Conservation (phyloP, 2,329 filamentous ascomycete genomes). For the Botryotinia calthae region DNA sequence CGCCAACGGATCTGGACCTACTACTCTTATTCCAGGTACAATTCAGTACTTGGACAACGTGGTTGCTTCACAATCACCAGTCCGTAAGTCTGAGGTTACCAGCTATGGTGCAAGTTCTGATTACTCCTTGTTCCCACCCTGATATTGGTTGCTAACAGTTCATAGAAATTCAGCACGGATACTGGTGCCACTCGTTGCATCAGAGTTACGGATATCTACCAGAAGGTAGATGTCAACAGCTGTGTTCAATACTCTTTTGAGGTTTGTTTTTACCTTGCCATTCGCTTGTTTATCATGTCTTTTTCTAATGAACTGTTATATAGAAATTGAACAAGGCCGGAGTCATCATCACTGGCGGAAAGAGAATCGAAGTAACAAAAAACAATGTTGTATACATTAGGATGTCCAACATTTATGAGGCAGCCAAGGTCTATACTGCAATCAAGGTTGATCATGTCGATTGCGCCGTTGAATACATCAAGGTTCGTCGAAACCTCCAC, state of each 20-base stretch:
- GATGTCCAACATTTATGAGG: slow-evolving; percentile 31
- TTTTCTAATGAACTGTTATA: slow-evolving; percentile 12
- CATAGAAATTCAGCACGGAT: slow-evolving; percentile 34
- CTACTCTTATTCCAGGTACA: slow-evolving; percentile 15
- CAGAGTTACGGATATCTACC: slow-evolving; percentile 32
- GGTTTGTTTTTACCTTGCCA: slow-evolving; percentile 23
- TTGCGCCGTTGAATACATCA: slow-evolving; percentile 33
- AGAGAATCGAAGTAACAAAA: slow-evolving; percentile 21
- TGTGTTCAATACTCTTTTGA: slow-evolving; percentile 28
- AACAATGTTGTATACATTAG: slow-evolving; percentile 29
- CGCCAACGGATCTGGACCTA: slow-evolving; percentile 16
- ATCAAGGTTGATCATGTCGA: slow-evolving; percentile 28
- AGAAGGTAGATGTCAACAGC: slow-evolving; percentile 24
- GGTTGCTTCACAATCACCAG: slow-evolving; percentile 18
- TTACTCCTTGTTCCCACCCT: not conserved
- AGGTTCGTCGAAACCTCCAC: slow-evolving; percentile 21
- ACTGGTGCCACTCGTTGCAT: slow-evolving; percentile 33
- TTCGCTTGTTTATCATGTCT: not conserved
- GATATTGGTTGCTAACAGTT: not conserved
- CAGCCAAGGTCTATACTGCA: slow-evolving; percentile 28
- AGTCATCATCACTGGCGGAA: slow-evolving; percentile 20
- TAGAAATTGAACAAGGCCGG: slow-evolving; percentile 27
- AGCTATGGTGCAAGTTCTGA: slow-evolving; percentile 17
- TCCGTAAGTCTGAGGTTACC: slow-evolving; percentile 13
- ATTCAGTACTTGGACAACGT: slow-evolving; percentile 20